Base-by-base conservation (phyloP, 2,329 filamentous ascomycete species). In the Huntiella abstrusa region DNA sequence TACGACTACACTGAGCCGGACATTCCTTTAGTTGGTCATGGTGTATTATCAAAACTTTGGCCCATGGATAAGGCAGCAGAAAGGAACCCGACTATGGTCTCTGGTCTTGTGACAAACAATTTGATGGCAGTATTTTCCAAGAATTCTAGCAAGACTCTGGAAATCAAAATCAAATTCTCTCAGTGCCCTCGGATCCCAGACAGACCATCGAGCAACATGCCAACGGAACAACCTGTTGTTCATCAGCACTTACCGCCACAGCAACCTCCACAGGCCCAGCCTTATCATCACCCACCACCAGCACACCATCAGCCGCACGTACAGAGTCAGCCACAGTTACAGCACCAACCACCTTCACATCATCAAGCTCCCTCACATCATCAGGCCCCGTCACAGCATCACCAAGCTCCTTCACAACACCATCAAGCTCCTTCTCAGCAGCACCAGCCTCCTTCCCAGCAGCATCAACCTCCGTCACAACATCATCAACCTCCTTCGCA, bases 1-100 rank as follows among this genome's bases (percentile, higher is more conserved):
- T 84, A 85, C 65, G 91, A 98, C 61, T 96, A 88, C 61, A 95
- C 91, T 10, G 91, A 98, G 63, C 83, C 83, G 52, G 87, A 95
- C 57, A 84, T 80, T 13, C 91, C 92, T 45, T 70, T 96, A 47
- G 88, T 95, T 17, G 91, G 91, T 16, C 88, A 98, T 62, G 91
- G 92, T 45, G 84, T 96, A 77, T 69, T 98, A 15, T 96, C 91
- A 34, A 81, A 82, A 73, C 76, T 80, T 16, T 68, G 96, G 40
- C 39, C 45, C n/a, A 43, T 33, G 16, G n/a, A 34, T 11, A 43
- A 34, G n/a, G 34, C 28, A 10, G 32, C 13, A 12, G 41, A 43
- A 17, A 7, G 22, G 6, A 39, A 16, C 7, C 48, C 70, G 46
- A 76, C 80, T 57, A 68, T 86, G 62, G 80, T 98, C 52, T 95